A percentile compares a stretch with the other conserved stretches of the same genome.
Conservation (phyloP, 148 eudicot species). For the Cornus controversa region DNA sequence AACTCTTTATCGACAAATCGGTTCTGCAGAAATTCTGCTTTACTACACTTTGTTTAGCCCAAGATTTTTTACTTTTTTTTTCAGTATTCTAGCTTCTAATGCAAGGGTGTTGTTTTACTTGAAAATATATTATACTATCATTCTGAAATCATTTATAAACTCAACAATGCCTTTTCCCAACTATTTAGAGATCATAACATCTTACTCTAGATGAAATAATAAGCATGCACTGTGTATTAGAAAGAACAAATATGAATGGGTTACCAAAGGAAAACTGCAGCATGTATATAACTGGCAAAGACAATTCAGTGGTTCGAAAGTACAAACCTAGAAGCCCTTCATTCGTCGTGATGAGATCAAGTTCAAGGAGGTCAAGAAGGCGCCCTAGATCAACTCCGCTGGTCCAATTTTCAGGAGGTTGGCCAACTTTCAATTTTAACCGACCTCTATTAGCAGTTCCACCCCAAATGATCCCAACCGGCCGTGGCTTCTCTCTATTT, state of each 20-base stretch:
- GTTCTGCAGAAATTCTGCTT: background rate
- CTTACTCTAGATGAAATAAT: slow-evolving; percentile 3
- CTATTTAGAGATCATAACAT: no score
- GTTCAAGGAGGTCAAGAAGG: slow-evolving; percentile 72
- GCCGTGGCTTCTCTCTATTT: slow-evolving; percentile 51
- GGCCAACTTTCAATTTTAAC: slow-evolving; percentile 52
- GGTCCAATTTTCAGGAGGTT: slow-evolving; percentile 71
- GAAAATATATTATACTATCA: no score
- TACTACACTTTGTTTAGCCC: background rate
- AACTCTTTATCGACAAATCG: no score
- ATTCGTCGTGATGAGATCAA: slow-evolving; percentile 55
- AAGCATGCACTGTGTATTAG: background rate
- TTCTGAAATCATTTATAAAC: no score
- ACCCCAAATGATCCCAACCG: slow-evolving; percentile 77
- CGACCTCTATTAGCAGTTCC: slow-evolving; percentile 76
- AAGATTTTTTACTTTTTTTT: no score
- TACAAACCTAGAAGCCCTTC: slow-evolving; percentile 60
- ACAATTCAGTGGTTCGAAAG: background rate
- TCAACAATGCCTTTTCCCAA: no score
- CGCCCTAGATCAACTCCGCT: slow-evolving; percentile 76
- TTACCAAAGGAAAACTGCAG: background rate
- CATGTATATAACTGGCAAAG: background rate
- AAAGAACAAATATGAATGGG: background rate
- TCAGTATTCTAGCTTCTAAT: background rate
- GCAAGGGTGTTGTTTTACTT: no score